These are phyloP conservation scores for Carex cristatella DNA, from an alignment of 176 grass and related monocot species.

Conservation along the genomic window DNA sequence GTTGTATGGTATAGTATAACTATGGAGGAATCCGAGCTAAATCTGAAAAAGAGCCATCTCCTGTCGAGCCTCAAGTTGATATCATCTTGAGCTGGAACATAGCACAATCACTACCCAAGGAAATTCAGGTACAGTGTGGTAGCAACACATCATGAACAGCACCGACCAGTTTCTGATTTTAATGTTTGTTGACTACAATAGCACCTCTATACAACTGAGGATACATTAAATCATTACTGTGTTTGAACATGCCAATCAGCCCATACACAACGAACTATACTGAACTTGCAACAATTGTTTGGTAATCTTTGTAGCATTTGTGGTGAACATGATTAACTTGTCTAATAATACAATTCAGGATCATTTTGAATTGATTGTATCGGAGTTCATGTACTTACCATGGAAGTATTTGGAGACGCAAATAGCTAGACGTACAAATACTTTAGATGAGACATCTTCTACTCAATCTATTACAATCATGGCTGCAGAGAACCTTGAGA, in stretches of 20 bases:
- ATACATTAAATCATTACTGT: not conserved
- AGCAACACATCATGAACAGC: not conserved
- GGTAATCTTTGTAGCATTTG: not conserved
- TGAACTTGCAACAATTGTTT: not conserved
- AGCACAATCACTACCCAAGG: conserved; percentile 73
- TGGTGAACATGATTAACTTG: not conserved
- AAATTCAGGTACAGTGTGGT: conserved; percentile 49
- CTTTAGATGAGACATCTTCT: conserved; percentile 55
- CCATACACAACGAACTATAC: not conserved
- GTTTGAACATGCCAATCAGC: not conserved
- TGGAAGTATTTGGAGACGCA: conserved; percentile 87
- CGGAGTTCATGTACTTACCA: conserved; percentile 83
- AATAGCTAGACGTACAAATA: conserved; percentile 46
- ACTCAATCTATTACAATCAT: conserved; percentile 84
- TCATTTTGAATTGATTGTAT: conserved; percentile 87
- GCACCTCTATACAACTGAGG: not conserved
- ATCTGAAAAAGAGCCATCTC: conserved; percentile 25
- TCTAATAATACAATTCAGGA: conserved; percentile 40
- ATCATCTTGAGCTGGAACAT: conserved; percentile 96
- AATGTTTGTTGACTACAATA: not conserved
- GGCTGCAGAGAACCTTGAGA: conserved; percentile 78
- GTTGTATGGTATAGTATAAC: conserved; percentile 63
- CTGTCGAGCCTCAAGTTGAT: conserved; percentile 51
- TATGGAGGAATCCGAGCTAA: conserved; percentile 91
- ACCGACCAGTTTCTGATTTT: not conserved